Evolutionary conservation across 2,329 filamentous ascomycete species (phyloP).

Genomic region (Arachnomyces sp.): DNA sequence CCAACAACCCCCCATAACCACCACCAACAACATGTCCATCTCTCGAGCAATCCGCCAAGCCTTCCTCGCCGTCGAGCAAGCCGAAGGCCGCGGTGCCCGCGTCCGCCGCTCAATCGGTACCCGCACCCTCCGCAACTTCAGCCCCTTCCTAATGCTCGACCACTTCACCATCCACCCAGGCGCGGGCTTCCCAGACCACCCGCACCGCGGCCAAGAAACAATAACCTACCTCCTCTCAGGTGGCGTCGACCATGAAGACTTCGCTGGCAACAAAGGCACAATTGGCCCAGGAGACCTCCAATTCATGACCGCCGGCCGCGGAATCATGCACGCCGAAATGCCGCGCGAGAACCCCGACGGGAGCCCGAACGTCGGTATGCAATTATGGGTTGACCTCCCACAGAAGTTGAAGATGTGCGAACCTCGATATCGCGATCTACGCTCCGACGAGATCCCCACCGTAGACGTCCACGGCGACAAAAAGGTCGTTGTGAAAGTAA

Average conservation of each 20-base stretch:
- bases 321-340: slow-evolving; percentile 96
- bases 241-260: slow-evolving; percentile 85
- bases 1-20: slow-evolving; percentile 8
- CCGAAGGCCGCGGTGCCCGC: slow-evolving; percentile 78
- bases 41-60: slow-evolving; percentile 71
- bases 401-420: slow-evolving; percentile 75
- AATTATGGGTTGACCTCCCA: slow-evolving; percentile 87
- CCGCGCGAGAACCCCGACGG: slow-evolving; percentile 70
- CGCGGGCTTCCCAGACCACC: slow-evolving; percentile 85
- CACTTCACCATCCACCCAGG: slow-evolving; percentile 75
- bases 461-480: slow-evolving; percentile 59
- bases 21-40: slow-evolving; percentile 50
- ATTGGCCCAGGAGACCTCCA: slow-evolving; percentile 84
- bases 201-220: slow-evolving; percentile 72
- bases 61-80: slow-evolving; percentile 75
- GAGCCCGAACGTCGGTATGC: slow-evolving; percentile 72
- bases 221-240: slow-evolving; percentile 87
- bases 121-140: slow-evolving; percentile 71
- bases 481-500: slow-evolving; percentile 77
- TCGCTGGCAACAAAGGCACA: slow-evolving; percentile 74
- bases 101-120: slow-evolving; percentile 86
- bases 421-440: slow-evolving; percentile 81
- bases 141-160: slow-evolving; percentile 92
- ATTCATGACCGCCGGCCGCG: slow-evolving; percentile 92
- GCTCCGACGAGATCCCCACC: slow-evolving; percentile 66